Percentiles rank a stretch among this genome's conserved stretches.
Conservation (phyloP, 1,139 yeast genomes). For the Blastobotrys illinoisensis region DNA sequence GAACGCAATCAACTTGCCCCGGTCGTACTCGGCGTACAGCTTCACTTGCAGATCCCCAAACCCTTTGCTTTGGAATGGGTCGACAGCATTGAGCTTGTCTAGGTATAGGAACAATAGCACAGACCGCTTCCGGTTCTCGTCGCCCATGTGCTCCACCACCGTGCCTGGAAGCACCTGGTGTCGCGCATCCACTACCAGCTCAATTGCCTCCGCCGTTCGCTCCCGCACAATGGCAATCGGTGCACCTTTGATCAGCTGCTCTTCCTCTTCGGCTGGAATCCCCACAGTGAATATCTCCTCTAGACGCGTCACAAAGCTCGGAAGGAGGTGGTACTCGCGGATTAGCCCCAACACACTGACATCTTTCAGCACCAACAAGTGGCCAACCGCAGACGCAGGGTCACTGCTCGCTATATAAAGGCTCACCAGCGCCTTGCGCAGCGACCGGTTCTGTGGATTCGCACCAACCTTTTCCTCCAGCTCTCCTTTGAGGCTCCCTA, state of each 20-base stretch:
- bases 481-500: constrained; percentile 39
- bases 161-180: constrained; percentile 55
- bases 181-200: constrained; percentile 56
- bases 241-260: constrained; percentile 26
- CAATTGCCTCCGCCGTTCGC: constrained; percentile 43
- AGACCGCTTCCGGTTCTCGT: constrained; percentile 29
- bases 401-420: constrained; percentile 55
- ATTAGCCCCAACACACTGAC: constrained; percentile 52
- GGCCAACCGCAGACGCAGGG: constrained; percentile 57
- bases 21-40: constrained; percentile 58
- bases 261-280: constrained; percentile 35
- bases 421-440: constrained; percentile 50
- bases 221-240: constrained; percentile 43
- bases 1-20: constrained; percentile 49
- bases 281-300: constrained; percentile 51
- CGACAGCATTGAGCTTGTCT: constrained; percentile 49
- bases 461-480: constrained; percentile 39
- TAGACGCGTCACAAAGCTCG: constrained; percentile 43
- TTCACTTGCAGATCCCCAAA: constrained; percentile 64
- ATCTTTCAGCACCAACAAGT: constrained; percentile 53
- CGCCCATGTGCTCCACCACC: constrained; percentile 45
- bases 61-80: constrained; percentile 47
- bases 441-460: constrained; percentile 7
- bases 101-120: constrained; percentile 56
- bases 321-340: constrained; percentile 55